A percentile compares a stretch with the other conserved stretches of the same genome.
Evolutionary conservation across 257 asterid genomes (phyloP).

Genomic region (Fraxinus anomala): DNA sequence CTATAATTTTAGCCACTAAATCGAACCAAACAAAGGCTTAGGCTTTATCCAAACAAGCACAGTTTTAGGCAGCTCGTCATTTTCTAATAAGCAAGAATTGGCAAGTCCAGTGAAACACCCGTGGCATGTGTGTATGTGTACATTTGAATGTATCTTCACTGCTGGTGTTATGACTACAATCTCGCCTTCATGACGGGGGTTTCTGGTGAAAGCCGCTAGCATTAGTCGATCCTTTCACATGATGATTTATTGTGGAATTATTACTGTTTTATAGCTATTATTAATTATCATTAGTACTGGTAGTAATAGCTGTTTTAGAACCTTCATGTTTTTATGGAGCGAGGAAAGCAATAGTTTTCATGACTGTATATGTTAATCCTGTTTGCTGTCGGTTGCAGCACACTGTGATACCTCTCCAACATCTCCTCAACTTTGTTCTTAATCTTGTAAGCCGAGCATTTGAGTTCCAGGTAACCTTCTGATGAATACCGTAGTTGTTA

Average conservation of each 20-base stretch:
- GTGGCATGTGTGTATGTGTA: neutral
- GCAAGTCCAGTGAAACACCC: neutral
- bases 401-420: slow-evolving; percentile 93
- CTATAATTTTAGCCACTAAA: too few relatives aligned
- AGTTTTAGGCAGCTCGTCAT: neutral
- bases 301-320: too few relatives aligned
- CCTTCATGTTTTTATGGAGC: neutral
- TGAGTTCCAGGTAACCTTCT: slow-evolving; percentile 84
- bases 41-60: neutral
- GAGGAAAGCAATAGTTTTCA: neutral
- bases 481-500: neutral
- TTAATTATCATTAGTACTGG: too few relatives aligned
- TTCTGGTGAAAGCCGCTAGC: neutral
- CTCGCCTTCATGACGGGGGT: neutral
- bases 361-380: slow-evolving; percentile 5
- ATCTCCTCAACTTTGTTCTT: slow-evolving; percentile 77
- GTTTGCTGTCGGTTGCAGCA: slow-evolving; percentile 59
- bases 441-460: slow-evolving; percentile 93
- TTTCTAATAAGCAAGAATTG: neutral
- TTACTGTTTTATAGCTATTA: neutral
- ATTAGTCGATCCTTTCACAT: neutral
- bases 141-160: neutral
- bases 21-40: too few relatives aligned
- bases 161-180: neutral
- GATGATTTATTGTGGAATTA: neutral